Percentiles rank a stretch among this genome's conserved stretches.
phyloP scores from a whole-genome alignment of 495 filamentous ascomycete species.

The Penicillium coffeae region DNA sequence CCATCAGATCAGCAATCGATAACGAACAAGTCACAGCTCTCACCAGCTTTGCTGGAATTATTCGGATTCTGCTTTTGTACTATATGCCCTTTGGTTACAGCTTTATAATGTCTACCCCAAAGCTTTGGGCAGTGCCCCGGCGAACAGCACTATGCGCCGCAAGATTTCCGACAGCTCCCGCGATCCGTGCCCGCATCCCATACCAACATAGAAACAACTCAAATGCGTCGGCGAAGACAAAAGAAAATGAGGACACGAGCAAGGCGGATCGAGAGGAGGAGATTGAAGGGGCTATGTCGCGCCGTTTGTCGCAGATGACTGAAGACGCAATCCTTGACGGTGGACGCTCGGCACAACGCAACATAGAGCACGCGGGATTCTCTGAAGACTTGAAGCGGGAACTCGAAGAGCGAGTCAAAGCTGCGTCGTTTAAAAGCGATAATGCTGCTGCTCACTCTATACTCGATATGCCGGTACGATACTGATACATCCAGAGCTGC shows the following conservation, averaged over 20 bases:
- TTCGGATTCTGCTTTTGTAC: too few relatives aligned
- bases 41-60: neutral
- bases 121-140: slow-evolving; percentile 14
- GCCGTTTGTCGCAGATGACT: slow-evolving; percentile 72
- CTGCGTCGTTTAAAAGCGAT: slow-evolving; percentile 64
- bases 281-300: slow-evolving; percentile 56
- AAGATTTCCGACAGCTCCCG: slow-evolving; percentile 11
- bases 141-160: slow-evolving; percentile 12
- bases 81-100: too few relatives aligned
- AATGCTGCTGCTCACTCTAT: slow-evolving; percentile 67
- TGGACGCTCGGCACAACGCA: slow-evolving; percentile 64
- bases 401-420: slow-evolving; percentile 70
- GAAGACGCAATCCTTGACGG: slow-evolving; percentile 73
- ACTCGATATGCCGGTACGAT: slow-evolving; percentile 56
- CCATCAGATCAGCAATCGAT: neutral
- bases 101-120: slow-evolving; percentile 31
- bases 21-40: neutral
- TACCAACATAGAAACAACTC: slow-evolving; percentile 23
- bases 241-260: slow-evolving; percentile 11
- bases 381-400: slow-evolving; percentile 74
- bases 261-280: slow-evolving; percentile 11
- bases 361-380: slow-evolving; percentile 83
- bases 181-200: slow-evolving; percentile 20
- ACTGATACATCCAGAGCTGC: neutral
- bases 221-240: slow-evolving; percentile 7